Evolutionary conservation across 441 rosid genomes (phyloP).

Genomic region (Adansonia rubrostipa): DNA sequence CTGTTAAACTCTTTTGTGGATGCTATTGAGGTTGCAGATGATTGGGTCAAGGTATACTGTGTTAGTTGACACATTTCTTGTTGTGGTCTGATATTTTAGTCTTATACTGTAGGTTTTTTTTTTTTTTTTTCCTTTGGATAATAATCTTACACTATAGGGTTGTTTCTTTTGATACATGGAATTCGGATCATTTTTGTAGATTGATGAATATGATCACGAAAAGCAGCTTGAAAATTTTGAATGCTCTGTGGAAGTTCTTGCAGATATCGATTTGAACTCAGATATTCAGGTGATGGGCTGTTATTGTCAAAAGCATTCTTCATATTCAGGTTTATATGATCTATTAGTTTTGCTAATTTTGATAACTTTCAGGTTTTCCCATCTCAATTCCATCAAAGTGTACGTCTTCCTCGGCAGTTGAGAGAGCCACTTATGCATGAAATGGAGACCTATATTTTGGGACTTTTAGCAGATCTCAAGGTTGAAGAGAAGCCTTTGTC

Average conservation of each 20-base stretch:
- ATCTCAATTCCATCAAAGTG: constrained; percentile 48
- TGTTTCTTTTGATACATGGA: constrained; percentile 32
- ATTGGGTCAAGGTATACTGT: constrained; percentile 54
- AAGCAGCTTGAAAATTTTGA: constrained; percentile 62
- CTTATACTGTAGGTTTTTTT: constrained; percentile 25
- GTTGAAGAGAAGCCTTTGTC: constrained; percentile 58
- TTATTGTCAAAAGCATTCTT: constrained; percentile 29
- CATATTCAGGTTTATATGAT: background rate
- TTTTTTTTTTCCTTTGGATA: background rate
- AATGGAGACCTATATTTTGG: constrained; percentile 68
- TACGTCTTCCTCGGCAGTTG: constrained; percentile 66
- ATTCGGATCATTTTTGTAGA: constrained; percentile 48
- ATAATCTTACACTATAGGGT: background rate
- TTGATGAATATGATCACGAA: constrained; percentile 54
- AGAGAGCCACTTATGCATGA: constrained; percentile 80
- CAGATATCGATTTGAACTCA: constrained; percentile 53
- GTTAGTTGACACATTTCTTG: constrained; percentile 31
- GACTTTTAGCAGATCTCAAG: constrained; percentile 47
- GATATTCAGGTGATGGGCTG: constrained; percentile 48
- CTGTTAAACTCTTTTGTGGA: constrained; percentile 41
- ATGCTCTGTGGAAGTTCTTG: constrained; percentile 82
- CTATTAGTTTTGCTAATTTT: constrained; percentile 24
- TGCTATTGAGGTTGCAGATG: constrained; percentile 51
- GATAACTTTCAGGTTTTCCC: constrained; percentile 51
- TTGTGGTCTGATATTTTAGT: background rate